Evolutionary conservation across 1,139 yeast genomes (phyloP).

Genomic region (Lodderomyces beijingensis): DNA sequence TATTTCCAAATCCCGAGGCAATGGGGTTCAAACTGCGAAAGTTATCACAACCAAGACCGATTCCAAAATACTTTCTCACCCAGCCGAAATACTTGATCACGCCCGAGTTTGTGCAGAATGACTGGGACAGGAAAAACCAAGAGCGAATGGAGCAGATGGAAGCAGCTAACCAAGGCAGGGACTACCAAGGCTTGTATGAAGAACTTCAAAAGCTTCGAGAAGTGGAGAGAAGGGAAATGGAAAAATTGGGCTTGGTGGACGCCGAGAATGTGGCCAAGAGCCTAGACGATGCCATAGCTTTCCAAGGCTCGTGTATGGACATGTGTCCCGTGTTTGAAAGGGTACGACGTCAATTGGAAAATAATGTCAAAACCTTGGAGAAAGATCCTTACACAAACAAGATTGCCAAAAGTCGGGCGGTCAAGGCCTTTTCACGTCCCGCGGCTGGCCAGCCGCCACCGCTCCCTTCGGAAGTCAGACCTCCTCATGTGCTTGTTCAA

Average conservation of each 20-base stretch:
- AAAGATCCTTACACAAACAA: slow-evolving; percentile 60
- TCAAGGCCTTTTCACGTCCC: slow-evolving; percentile 93
- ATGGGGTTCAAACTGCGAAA: slow-evolving; percentile 24
- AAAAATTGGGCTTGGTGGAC: slow-evolving; percentile 77
- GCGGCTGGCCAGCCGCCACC: slow-evolving; percentile 99
- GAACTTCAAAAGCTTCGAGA: slow-evolving; percentile 71
- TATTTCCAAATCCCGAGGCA: slow-evolving; percentile 23
- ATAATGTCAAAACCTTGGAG: slow-evolving; percentile 79
- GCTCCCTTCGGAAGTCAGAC: slow-evolving; percentile 93
- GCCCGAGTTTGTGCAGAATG: slow-evolving; percentile 30
- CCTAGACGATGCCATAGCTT: slow-evolving; percentile 78
- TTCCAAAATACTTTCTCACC: slow-evolving; percentile 33
- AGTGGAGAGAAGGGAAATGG: slow-evolving; percentile 76
- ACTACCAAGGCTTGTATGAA: slow-evolving; percentile 43
- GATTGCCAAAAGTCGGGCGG: slow-evolving; percentile 62
- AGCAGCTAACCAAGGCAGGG: slow-evolving; percentile 26
- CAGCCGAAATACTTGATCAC: slow-evolving; percentile 38
- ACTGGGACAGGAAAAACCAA: slow-evolving; percentile 43
- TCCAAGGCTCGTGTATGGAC: slow-evolving; percentile 83
- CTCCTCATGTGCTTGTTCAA: slow-evolving; percentile 67
- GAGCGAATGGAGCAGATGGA: slow-evolving; percentile 36
- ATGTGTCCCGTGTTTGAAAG: slow-evolving; percentile 97
- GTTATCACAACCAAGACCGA: slow-evolving; percentile 20
- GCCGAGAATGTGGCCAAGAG: slow-evolving; percentile 80
- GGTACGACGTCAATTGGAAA: slow-evolving; percentile 81